Conservation (phyloP, 208 protist species). For the Trichomonas vaginalis region DNA sequence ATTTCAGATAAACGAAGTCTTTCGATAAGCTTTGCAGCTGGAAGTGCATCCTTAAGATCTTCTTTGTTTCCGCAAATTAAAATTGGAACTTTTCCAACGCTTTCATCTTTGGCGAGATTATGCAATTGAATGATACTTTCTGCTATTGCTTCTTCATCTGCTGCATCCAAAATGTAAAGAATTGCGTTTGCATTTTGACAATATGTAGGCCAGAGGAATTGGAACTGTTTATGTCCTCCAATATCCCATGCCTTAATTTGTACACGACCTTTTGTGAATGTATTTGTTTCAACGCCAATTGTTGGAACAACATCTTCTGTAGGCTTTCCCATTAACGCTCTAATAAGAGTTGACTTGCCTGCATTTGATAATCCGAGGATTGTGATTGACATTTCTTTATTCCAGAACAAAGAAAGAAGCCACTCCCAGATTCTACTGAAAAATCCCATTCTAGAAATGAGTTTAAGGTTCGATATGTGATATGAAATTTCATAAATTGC, state of each 20-base stretch:
- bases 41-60: neutral
- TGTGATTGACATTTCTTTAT: neutral
- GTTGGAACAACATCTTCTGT: neutral
- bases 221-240: neutral
- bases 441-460: neutral
- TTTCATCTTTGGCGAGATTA: neutral
- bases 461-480: too few species aligned
- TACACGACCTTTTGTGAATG: neutral
- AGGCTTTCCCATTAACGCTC: neutral
- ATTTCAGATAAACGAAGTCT: neutral
- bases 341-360: neutral
- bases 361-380: neutral
- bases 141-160: neutral
- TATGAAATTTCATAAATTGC: too few species aligned
- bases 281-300: neutral
- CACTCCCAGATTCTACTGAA: neutral
- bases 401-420: neutral
- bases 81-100: neutral
- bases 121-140: neutral
- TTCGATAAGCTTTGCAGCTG: neutral
- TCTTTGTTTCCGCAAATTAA: neutral
- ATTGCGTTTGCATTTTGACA: neutral
- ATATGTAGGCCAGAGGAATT: neutral
- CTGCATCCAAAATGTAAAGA: neutral
- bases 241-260: neutral